Percentiles rank a stretch among this genome's conserved stretches.
Evolutionary conservation across 495 filamentous ascomycete species (phyloP).

Genomic region (Thermochaetoides thermophila): DNA sequence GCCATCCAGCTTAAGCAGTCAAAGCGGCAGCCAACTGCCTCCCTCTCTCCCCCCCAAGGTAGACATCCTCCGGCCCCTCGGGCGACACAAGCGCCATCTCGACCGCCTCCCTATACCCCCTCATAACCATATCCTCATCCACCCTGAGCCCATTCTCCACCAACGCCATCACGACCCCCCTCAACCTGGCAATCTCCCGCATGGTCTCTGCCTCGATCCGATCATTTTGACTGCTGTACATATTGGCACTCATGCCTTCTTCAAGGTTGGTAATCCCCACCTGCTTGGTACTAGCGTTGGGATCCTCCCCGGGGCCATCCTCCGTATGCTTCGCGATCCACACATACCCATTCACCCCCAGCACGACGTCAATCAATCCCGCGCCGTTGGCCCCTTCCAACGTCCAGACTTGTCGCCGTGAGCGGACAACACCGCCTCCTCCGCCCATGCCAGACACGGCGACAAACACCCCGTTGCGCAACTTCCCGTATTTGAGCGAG

Average conservation of each 20-base stretch:
- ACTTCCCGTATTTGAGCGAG: conserved; percentile 81
- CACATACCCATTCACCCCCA: conserved; percentile 92
- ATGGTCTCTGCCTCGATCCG: conserved; percentile 57
- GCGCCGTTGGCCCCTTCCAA: conserved; percentile 46
- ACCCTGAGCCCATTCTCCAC: conserved; percentile 70
- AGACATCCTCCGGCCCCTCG: conserved; percentile 37
- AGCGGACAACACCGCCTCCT: conserved; percentile 66
- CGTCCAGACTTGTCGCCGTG: conserved; percentile 74
- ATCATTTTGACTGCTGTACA: conserved; percentile 89
- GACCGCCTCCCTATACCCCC: conserved; percentile 63
- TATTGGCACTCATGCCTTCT: conserved; percentile 50
- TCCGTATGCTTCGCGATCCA: conserved; percentile 75
- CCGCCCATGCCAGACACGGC: conserved; percentile 67
- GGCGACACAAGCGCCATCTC: conserved; percentile 49
- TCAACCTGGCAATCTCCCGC: conserved; percentile 72
- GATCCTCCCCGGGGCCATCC: conserved; percentile 26
- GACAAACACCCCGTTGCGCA: conserved; percentile 82
- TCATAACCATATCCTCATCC: conserved; percentile 81
- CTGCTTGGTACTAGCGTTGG: conserved; percentile 10
- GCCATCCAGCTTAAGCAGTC: conserved; percentile 13
- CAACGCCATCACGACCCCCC: conserved; percentile 63
- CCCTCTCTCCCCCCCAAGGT: conserved; percentile 60
- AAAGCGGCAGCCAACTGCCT: conserved; percentile 48
- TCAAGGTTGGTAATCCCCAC: conserved; percentile 63
- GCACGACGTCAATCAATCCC: conserved; percentile 70